Evolutionary conservation across 306 rosid genomes (phyloP).

Genomic region (Castanea mollissima): DNA sequence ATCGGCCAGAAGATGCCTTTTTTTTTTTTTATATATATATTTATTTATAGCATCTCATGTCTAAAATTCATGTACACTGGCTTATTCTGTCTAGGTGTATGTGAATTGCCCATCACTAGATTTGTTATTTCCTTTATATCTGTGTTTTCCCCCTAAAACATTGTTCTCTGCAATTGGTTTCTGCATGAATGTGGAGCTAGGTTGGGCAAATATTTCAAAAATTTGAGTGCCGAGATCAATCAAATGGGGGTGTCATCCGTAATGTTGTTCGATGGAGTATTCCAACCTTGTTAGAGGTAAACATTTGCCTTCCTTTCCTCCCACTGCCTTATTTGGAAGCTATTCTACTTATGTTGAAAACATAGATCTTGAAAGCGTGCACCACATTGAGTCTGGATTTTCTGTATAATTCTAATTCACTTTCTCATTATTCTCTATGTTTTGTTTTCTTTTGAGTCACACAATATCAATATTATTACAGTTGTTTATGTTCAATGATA

Average conservation of each 20-base stretch:
- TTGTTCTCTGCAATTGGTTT: slow-evolving; percentile 2
- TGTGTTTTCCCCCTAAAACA: background rate
- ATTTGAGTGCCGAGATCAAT: slow-evolving; percentile 68
- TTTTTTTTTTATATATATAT: background rate
- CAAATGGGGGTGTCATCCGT: slow-evolving; percentile 58
- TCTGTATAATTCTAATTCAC: background rate
- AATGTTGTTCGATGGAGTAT: slow-evolving; percentile 92
- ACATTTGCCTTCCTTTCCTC: slow-evolving; percentile 13
- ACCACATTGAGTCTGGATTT: slow-evolving; percentile 1
- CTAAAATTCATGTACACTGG: background rate
- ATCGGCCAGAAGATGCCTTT: slow-evolving; percentile 3
- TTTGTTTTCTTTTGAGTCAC: background rate
- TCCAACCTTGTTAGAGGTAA: slow-evolving; percentile 79
- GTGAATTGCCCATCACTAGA: background rate
- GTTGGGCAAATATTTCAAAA: slow-evolving; percentile 93
- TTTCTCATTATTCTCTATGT: background rate
- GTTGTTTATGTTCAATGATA: background rate
- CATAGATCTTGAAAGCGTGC: background rate
- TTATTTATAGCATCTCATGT: background rate
- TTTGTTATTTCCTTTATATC: background rate
- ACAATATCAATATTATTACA: background rate
- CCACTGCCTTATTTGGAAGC: background rate
- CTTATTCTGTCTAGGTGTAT: background rate
- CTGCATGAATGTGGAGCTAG: slow-evolving; percentile 34
- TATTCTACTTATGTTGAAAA: slow-evolving; percentile 3